phyloP scores from a whole-genome alignment of 148 eudicot genomes.

The Mesembryanthemum crystallinum region DNA sequence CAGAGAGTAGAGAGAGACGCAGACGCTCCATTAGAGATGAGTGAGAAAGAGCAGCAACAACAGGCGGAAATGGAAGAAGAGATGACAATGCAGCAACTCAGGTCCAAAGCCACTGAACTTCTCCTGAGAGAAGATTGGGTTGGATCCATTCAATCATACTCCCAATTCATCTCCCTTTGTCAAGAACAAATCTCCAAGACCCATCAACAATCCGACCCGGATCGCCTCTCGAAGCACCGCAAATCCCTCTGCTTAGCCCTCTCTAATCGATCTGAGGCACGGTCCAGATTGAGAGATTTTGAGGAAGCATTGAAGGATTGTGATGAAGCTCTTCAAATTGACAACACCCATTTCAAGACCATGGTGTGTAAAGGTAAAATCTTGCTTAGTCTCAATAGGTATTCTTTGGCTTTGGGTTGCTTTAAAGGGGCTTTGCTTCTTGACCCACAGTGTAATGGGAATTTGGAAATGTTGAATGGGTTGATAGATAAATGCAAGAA shows the following conservation, averaged over 20 bases:
- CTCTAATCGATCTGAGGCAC: constrained; percentile 77
- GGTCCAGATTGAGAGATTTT: constrained; percentile 35
- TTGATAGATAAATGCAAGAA: constrained; percentile 62
- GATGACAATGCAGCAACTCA: constrained; percentile 48
- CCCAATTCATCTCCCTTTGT: constrained; percentile 62
- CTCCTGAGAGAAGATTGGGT: constrained; percentile 73
- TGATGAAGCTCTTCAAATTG: constrained; percentile 61
- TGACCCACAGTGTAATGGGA: constrained; percentile 47
- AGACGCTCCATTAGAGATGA: constrained; percentile 15
- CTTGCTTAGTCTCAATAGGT: constrained; percentile 54
- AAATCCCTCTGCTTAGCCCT: constrained; percentile 71
- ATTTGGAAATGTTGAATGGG: constrained; percentile 54
- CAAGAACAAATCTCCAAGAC: constrained; percentile 36
- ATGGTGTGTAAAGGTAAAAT: constrained; percentile 84
- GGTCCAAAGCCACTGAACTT: constrained; percentile 82
- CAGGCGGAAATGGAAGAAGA: constrained; percentile 49
- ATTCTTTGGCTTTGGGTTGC: constrained; percentile 53
- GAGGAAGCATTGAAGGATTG: constrained; percentile 58
- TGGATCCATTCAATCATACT: constrained; percentile 51
- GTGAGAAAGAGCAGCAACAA: not conserved
- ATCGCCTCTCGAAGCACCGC: constrained; percentile 39
- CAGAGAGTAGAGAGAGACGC: not conserved
- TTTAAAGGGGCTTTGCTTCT: constrained; percentile 41
- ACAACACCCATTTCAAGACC: constrained; percentile 57
- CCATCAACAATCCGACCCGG: constrained; percentile 26